Conservation (phyloP, 495 filamentous ascomycete genomes). For the Xanthoparmelia taractica region DNA sequence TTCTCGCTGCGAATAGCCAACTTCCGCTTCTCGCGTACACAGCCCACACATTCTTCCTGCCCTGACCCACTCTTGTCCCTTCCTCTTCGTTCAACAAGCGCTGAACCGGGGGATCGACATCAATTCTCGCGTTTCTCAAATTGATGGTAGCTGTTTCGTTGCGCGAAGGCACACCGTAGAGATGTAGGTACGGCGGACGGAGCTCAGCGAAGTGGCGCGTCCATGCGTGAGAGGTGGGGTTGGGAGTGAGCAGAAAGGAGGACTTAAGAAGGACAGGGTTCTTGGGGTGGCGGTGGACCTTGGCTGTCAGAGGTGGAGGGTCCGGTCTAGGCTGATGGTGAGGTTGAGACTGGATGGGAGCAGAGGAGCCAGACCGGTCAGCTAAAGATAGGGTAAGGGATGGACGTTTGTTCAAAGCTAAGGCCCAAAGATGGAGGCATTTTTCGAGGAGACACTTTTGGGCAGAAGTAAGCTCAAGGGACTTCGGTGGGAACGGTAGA, state of each 20-base stretch:
- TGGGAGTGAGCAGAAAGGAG: conserved; percentile 18
- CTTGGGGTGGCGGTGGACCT: conserved; percentile 23
- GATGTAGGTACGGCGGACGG: conserved; percentile 82
- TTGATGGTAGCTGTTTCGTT: conserved; percentile 88
- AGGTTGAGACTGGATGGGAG: conserved; percentile 31
- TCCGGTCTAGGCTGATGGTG: conserved; percentile 24
- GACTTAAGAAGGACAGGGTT: conserved; percentile 20
- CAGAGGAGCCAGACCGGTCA: conserved; percentile 43
- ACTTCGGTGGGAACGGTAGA: not conserved
- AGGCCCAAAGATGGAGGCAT: conserved; percentile 71
- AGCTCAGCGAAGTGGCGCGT: conserved; percentile 88
- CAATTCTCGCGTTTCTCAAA: conserved; percentile 73
- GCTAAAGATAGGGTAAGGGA: conserved; percentile 68
- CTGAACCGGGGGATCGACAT: conserved; percentile 79
- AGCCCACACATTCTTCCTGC: conserved; percentile 71
- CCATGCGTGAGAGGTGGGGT: conserved; percentile 45
- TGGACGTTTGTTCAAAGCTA: conserved; percentile 54
- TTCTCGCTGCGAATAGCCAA: conserved; percentile 84
- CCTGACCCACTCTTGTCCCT: conserved; percentile 31
- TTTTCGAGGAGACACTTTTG: conserved; percentile 56
- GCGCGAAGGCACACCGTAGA: conserved; percentile 73
- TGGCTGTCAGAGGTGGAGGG: conserved; percentile 17
- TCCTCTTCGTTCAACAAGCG: conserved; percentile 54
- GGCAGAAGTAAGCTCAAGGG: conserved; percentile 45
- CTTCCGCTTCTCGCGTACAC: conserved; percentile 90